Base-by-base conservation (phyloP, 2,329 filamentous ascomycete genomes). In the Trichophyton equinum region DNA sequence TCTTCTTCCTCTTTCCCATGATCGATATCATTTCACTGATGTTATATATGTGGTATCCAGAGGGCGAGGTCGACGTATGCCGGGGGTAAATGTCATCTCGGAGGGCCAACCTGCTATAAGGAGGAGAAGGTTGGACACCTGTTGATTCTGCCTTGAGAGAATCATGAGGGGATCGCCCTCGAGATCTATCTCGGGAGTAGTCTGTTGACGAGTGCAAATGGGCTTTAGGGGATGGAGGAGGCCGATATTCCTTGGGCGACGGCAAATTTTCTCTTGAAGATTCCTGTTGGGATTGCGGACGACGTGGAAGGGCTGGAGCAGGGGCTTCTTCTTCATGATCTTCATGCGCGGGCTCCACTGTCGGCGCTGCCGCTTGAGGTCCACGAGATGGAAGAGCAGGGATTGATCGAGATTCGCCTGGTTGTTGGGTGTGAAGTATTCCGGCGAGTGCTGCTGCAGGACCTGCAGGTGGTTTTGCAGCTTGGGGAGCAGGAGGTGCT, bases 1-100 rank as follows among this genome's bases (percentile, higher is more conserved):
- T 94, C 77, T 97, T 97, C 79, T 96, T 96, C 69, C 89, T 87
- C 78, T 95, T 96, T 61, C 92, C 92, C 84, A 96, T 91, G 51
- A 94, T 85, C n/a, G 91, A 92, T 3, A 96, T 84, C 88, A 96
- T 96, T 75, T 97, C 92, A 71, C 91, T 95, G 68, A 97, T 91
- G 68, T 96, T 96, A 76, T 96, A 97, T 73, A 97, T 80, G 70
- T 95, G 91, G 70, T 91, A 97, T 1, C 89, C 89, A 18, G 89
- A 88, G 4, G 89, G 88, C 1, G 86, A 85, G 33, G 73, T 71
- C 59, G 68, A 42, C 62, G 65, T 66, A 30, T 62, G 66, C 25
- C 79, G 77, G 2, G 81, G 76, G 57, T 79, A 75, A 61, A 79
- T 76, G 15, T 73, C 72, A 33, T 76, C 73, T 36, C 67, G 65